Evolutionary conservation across 352 stramenopile species (phyloP).

Genomic region (Phytophthora litchii): DNA sequence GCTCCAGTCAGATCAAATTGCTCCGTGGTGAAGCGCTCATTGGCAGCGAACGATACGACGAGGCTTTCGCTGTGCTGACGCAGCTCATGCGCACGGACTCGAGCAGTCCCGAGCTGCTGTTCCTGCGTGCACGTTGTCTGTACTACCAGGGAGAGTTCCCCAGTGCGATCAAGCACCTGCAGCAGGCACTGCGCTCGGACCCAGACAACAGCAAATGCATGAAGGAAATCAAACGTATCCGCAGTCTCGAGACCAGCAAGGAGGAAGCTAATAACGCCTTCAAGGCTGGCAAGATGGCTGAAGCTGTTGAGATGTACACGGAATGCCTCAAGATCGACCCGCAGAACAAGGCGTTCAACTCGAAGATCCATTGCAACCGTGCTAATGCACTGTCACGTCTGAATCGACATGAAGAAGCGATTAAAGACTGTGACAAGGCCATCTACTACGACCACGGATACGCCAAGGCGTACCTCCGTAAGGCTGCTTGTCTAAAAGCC

Average conservation of each 20-base stretch:
- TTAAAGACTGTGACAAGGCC: constrained; percentile 90
- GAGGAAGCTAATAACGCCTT: constrained; percentile 91
- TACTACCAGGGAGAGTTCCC: constrained; percentile 94
- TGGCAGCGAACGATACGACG: constrained; percentile 79
- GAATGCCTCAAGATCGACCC: constrained; percentile 88
- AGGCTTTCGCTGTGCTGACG: constrained; percentile 82
- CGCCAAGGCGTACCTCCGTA: constrained; percentile 88
- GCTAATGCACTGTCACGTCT: constrained; percentile 88
- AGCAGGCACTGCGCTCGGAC: constrained; percentile 89
- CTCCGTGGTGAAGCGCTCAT: constrained; percentile 76
- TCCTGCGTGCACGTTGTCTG: constrained; percentile 86
- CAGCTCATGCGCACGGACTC: constrained; percentile 87
- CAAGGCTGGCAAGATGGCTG: constrained; percentile 76
- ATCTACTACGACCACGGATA: constrained; percentile 93
- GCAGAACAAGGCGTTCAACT: constrained; percentile 92
- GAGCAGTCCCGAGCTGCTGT: constrained; percentile 85
- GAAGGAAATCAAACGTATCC: constrained; percentile 90
- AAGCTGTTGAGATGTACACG: constrained; percentile 90
- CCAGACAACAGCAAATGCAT: constrained; percentile 90
- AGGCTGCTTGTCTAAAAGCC: constrained; percentile 77
- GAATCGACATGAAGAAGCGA: constrained; percentile 83
- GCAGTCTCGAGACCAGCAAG: constrained; percentile 86
- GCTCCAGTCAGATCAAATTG: constrained; percentile 75
- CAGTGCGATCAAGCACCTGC: constrained; percentile 93
- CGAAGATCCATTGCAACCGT: constrained; percentile 94